Base-by-base conservation (phyloP, 257 asterid species). In the Capsicum pubescens region DNA sequence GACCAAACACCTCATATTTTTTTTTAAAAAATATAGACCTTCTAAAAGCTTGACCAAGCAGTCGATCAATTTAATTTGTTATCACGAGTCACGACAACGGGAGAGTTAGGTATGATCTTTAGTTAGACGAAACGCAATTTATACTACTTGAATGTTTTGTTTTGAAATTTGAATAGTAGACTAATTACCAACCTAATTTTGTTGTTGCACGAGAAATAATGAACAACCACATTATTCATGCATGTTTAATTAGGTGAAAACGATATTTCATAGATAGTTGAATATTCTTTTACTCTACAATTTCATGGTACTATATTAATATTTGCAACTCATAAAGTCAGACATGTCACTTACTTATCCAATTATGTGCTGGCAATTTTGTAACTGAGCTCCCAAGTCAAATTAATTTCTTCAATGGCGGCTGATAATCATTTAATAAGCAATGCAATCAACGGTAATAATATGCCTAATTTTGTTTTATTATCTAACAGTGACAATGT, bases 311-410 rank as follows among this genome's bases (percentile, higher is more conserved):
- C 11, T 57, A 72, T 46, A 72, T 71, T 50, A 44, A 42, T 44
- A 46, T 17, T 19, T 48, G 59, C 55, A 11, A 72, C 12, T 48
- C 42, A 72, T 19, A 46, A 72, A n/a, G 42, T 46, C 80, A 72
- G 19, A 48, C 42, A 1, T 46, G 44, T n/a, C 44, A 50, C 6
- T n/a, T 13, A 50, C 19, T 50, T 74, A 74, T 19, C 44, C 81
- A 50, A 74, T 50, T 74, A 3, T 50, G 50, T 7, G 81, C 44
- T 74, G 81, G 60, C 19, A 50, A 50, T 74, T 74, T 74, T 74
- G 81, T 74, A 74, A 74, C n/a, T 74, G 44, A 21, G 61, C 61
- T 74, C n/a, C 57, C 61, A 74, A 74, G 61, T 74, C 81, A 74
- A 74, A 74, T 57, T 50, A 74, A 21, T 50, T 74, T 74, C 81